Percentiles rank a stretch among this genome's conserved stretches.
Evolutionary conservation across 164 flowering plant genomes (phyloP).

Genomic region (Cinnamomum chago): DNA sequence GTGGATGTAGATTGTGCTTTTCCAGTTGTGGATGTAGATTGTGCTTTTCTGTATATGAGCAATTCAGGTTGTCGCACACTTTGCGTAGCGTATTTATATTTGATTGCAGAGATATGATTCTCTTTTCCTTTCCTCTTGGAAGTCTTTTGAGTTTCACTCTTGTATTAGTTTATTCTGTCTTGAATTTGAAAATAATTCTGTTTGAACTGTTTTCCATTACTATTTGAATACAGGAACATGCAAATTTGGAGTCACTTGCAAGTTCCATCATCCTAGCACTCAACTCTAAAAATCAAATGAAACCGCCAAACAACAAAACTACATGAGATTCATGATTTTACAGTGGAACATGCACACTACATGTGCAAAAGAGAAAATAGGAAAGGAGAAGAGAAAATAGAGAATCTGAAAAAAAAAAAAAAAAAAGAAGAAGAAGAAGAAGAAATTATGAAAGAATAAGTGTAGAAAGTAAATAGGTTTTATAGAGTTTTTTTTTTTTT

Average conservation of each 20-base stretch:
- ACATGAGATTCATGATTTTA: too few relatives aligned
- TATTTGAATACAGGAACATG: conserved; percentile 93
- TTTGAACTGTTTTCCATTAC: conserved; percentile 44
- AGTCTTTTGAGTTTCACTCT: too few relatives aligned
- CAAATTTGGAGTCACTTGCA: conserved; percentile 97
- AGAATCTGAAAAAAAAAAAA: too few relatives aligned
- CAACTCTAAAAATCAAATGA: too few relatives aligned
- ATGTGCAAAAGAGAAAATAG: too few relatives aligned
- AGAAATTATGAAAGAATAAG: too few relatives aligned
- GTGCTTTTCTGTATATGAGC: not conserved
- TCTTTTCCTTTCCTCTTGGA: not conserved
- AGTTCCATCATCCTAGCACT: conserved; percentile 81
- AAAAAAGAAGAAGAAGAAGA: too few relatives aligned
- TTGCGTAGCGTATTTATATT: not conserved
- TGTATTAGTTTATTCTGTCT: not conserved
- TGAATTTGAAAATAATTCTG: not conserved
- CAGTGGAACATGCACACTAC: too few relatives aligned
- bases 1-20: not conserved
- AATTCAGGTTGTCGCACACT: not conserved
- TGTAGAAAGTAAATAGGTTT: too few relatives aligned
- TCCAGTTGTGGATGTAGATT: not conserved
- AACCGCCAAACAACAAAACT: too few relatives aligned
- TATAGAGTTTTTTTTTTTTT: too few relatives aligned
- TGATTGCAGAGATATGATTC: not conserved
- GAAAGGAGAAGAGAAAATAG: too few relatives aligned